Conservation (phyloP, 2,329 filamentous ascomycete genomes). For the Monilinia fructigena region DNA sequence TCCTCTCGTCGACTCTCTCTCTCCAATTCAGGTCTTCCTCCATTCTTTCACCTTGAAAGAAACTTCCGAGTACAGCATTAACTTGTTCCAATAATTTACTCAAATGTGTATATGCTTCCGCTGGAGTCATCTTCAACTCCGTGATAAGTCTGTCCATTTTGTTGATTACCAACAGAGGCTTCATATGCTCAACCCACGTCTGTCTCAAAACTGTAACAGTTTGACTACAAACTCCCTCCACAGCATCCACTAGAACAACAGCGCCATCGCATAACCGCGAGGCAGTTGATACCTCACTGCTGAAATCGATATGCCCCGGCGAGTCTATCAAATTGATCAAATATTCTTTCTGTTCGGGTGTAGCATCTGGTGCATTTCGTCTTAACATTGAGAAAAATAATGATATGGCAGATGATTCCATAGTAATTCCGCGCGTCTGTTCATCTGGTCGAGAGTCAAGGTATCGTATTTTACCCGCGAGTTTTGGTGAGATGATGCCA, state of each 20-base stretch:
- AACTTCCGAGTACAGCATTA: constrained; percentile 94
- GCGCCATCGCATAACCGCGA: constrained; percentile 93
- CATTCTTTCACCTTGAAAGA: constrained; percentile 98
- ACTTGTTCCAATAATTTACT: constrained; percentile 91
- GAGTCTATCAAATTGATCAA: constrained; percentile 98
- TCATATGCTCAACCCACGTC: constrained; percentile 92
- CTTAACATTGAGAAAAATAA: constrained; percentile 91
- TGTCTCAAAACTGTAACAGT: constrained; percentile 95
- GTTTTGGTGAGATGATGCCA: constrained; percentile 96
- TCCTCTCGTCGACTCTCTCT: constrained; percentile 83
- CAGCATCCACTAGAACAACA: constrained; percentile 90
- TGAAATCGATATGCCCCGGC: constrained; percentile 97
- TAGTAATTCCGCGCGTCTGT: constrained; percentile 95
- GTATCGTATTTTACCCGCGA: constrained; percentile 97
- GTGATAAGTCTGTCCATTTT: constrained; percentile 96
- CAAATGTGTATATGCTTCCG: constrained; percentile 85
- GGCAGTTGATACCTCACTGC: constrained; percentile 94
- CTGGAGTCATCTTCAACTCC: constrained; percentile 89
- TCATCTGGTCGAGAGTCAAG: constrained; percentile 95
- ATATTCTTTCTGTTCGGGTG: constrained; percentile 79
- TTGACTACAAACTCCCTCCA: constrained; percentile 97
- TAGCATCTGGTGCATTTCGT: constrained; percentile 64
- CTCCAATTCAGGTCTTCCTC: constrained; percentile 97
- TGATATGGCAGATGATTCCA: constrained; percentile 98
- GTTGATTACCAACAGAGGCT: constrained; percentile 93